Percentiles rank a stretch among this genome's conserved stretches.
Evolutionary conservation across 176 grass and related monocot species (phyloP).

Genomic region (Oryza coarctata): DNA sequence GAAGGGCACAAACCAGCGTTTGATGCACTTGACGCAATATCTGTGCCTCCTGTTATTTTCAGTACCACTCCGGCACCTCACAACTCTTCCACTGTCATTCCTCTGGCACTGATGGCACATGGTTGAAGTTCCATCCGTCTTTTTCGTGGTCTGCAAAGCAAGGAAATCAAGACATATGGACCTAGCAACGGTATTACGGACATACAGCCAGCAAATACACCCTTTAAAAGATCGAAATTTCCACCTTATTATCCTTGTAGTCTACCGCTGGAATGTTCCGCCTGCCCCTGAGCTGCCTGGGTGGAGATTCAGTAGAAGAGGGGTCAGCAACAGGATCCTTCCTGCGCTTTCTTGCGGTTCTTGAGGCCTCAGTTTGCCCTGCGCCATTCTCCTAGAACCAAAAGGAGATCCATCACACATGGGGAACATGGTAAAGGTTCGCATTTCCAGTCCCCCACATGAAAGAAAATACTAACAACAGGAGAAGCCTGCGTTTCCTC

Average conservation of each 20-base stretch:
- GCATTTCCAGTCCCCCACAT: not conserved
- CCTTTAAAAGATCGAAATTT: not conserved
- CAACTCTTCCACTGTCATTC: conserved; percentile 56
- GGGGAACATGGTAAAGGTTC: not conserved
- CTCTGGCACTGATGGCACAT: conserved; percentile 91
- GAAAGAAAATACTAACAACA: not conserved
- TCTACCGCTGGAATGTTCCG: not conserved
- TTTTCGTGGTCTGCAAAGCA: conserved; percentile 26
- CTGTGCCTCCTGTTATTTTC: not conserved
- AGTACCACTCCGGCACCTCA: conserved; percentile 45
- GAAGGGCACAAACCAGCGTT: conserved; percentile 51
- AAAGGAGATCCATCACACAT: not conserved
- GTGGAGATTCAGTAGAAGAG: not conserved
- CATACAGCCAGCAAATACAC: not conserved
- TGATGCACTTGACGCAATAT: conserved; percentile 65
- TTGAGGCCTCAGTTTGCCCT: not conserved
- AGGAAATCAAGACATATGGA: not conserved
- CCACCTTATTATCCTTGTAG: conserved; percentile 12
- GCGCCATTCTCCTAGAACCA: not conserved
- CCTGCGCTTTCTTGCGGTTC: not conserved
- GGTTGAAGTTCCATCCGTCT: not conserved
- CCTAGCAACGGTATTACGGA: not conserved
- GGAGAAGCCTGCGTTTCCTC: not conserved
- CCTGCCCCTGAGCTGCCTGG: not conserved
- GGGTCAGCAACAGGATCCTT: conserved; percentile 11